Evolutionary conservation across 495 filamentous ascomycete genomes (phyloP), one percentile per base, ranked within the genome.

Genomic region (Neurospora tetraspora): DNA sequence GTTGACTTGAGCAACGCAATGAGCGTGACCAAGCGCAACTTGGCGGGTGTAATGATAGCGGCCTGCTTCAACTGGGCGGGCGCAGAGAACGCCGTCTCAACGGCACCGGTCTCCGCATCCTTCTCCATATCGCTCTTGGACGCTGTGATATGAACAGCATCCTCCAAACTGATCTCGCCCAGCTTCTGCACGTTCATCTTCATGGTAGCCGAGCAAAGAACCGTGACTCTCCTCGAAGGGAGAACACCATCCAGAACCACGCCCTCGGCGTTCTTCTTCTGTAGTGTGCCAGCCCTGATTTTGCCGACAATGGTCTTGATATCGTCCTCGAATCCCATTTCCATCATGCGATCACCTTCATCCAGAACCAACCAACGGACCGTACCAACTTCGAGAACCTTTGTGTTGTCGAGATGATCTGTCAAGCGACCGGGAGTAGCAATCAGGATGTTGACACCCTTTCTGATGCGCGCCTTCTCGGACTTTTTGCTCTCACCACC

Each of bases 401-500:
- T 88, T 3, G 96, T 99, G 73, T 97, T 93, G 70, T 97, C 91
- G 23, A 99, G 78, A 80, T 99, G 96, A 83, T 98, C 96, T 2
- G 88, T 90, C 71, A 99, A 83, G 23, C 96, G 88, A 71, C 96
- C 96, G 1, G 96, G 96, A 0, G 96, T 99, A 39, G 96, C 96
- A 16, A 99, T 92, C 34, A 99, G 85, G 70, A 98, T 96, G 81
- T 98, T 98, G 73, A 97, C 83, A 2, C 96, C 96, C 79, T 98
- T 98, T 74, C 96, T 84, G 74, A 99, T 78, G 61, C 96, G 85
- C 37, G 96, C 93, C 80, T 99, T 99, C 79, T 99, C 96, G 2
- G 93, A 94, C 77, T 98, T 95, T 81, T 98, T 98, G 81, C 94
- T 98, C 82, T 98, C 94, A 31, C 96, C 96, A 79, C 96, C 96